These are phyloP conservation scores for Phytopythium mirpurense DNA, from an alignment of 352 stramenopile species.

Conservation along the genomic window DNA sequence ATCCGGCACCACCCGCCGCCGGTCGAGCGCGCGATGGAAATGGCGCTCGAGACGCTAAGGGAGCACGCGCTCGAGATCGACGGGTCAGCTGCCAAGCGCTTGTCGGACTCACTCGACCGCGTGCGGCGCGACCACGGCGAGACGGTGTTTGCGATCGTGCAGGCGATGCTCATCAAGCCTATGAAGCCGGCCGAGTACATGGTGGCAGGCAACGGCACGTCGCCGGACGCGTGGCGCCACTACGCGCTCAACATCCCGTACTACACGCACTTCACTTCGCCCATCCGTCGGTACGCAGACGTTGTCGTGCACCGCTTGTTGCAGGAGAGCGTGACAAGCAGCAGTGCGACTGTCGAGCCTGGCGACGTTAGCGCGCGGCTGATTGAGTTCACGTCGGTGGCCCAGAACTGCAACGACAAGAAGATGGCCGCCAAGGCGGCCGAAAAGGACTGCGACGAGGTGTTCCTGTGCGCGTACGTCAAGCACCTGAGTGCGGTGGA, in stretches of 20 bases:
- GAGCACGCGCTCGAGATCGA: constrained; percentile 77
- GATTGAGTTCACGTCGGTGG: constrained; percentile 35
- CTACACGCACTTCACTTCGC: constrained; percentile 98
- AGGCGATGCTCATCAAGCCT: constrained; percentile 91
- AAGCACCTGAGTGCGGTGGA: constrained; percentile 53
- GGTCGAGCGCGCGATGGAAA: constrained; percentile 39
- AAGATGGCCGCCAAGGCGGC: constrained; percentile 80
- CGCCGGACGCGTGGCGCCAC: constrained; percentile 86
- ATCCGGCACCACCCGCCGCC: constrained; percentile 88
- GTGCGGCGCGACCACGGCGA: constrained; percentile 74
- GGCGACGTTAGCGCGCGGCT: constrained; percentile 23
- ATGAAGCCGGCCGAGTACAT: constrained; percentile 95
- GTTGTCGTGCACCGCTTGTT: constrained; percentile 75
- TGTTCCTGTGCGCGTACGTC: constrained; percentile 79
- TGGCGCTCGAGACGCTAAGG: constrained; percentile 32
- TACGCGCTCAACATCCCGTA: constrained; percentile 97
- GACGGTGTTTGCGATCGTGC: constrained; percentile 82
- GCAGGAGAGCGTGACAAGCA: constrained; percentile 36
- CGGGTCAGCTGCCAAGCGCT: constrained; percentile 62
- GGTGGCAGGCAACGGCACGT: constrained; percentile 69
- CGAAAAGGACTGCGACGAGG: constrained; percentile 67
- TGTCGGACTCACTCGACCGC: constrained; percentile 83
- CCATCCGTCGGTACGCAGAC: constrained; percentile 93
- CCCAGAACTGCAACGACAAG: constrained; percentile 84
- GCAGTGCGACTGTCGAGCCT: neutral